Base-by-base conservation (phyloP, 192 early-diverging fungal genomes). In the Podochytrium sp. region DNA sequence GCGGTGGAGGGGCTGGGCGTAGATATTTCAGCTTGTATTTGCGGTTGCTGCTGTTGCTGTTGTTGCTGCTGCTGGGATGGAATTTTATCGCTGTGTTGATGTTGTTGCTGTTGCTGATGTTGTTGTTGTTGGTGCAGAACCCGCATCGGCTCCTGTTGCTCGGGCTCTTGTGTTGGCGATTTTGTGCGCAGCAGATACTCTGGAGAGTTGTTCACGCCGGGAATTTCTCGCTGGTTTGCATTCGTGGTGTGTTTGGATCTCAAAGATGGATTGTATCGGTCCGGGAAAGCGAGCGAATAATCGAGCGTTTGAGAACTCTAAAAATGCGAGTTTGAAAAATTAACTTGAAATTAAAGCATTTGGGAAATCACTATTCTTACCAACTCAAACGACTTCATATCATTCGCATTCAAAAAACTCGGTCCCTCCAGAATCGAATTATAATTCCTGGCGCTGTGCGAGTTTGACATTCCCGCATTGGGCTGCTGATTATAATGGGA, bases 341-440 rank as follows among this genome's bases (percentile, higher is more conserved):
- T n/a, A n/a, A 49, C n/a, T 61, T 61, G 59, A 49, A 49, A n/a
- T 49, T 49, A 49, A 49, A 49, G 12, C 12, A 14, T 14, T 14
- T 14, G n/a, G n/a, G 55, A 57, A 20, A 32, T 20, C 10, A 33
- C 27, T 38, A 52, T 52, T n/a, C 74, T 23, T 58, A 78, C 73
- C 63, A 74, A 27, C 27, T 78, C 72, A 69, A 78, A 78, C 7
- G 77, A 78, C 39, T 60, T 55, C 64, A 67, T 16, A 47, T 55
- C 51, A 30, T 53, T 38, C 20, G 51, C 63, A 34, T 78, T 65
- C 20, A 78, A 34, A 73, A 78, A 76, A 30, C 66, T 69, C 10
- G 66, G 51, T 50, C 66, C 60, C 23, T 73, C 58, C 30, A 60
- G 25, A 30, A 64, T 40, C 6, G 71, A 65, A 25, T 20, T 30